Evolutionary conservation across 805 yeast genomes (phyloP), one percentile per base, ranked within the genome.

Genomic region (Candida peoriensis): DNA sequence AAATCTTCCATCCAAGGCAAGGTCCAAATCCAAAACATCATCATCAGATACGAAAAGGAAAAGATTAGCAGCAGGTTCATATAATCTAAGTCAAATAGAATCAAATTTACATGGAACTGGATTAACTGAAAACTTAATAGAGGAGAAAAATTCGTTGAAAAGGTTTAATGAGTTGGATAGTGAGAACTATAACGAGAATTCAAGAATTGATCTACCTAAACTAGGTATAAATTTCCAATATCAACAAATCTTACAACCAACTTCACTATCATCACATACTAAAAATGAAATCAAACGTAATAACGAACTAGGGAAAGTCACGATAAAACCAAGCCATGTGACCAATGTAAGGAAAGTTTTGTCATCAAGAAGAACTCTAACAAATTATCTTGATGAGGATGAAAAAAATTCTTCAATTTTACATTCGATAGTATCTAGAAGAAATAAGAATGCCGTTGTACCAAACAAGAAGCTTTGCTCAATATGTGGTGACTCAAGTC

Each of bases 401-500:
- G 69, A 62, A 29, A 59, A 61, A 35, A 46, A 45, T n/a, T 58
- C 60, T 17, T 45, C 63, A 32, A 47, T 47, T 14, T 40, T 52
- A 20, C 39, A 58, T 33, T 52, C 60, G 20, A 36, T 48, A 8
- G 48, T 48, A 13, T 39, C 59, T 5, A 63, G 59, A 38, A 61
- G 58, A 28, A 48, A 47, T 33, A 50, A 37, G 7, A 54, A 58
- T 3, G 53, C 60, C 30, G 46, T 52, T 28, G 57, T 58, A 10
- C 57, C 58, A 12, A 47, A 57, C 25, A 65, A 64, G 49, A 65
- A 67, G 32, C 50, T 68, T 8, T 68, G 74, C 36, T 59, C 70
- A 0, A 66, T 68, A 7, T 68, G 74, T 51, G 74, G 74, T 2
- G 66, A 65, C 32, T 55, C 61, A 6, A 55, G 68, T 25, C 66